These are phyloP conservation scores for Aureobasidium sp. DNA, from an alignment of 2,329 filamentous ascomycete species.

Conservation along the genomic window DNA sequence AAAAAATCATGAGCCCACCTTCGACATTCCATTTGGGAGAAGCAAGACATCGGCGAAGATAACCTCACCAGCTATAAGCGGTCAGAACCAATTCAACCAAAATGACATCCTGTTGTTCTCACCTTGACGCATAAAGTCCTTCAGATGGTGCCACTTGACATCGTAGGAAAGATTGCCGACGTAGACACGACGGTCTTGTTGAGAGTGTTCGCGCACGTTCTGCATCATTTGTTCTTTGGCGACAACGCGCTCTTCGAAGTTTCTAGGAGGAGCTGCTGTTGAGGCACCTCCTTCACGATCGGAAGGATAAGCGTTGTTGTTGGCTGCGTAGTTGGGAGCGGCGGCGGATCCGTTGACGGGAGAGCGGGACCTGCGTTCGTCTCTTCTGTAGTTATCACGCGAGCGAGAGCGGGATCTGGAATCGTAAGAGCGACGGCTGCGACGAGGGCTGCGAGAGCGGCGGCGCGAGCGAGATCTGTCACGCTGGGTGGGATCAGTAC, in stretches of 20 bases:
- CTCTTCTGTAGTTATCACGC: constrained; percentile 48
- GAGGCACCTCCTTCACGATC: constrained; percentile 16
- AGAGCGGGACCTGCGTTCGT: constrained; percentile 60
- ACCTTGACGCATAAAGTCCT: constrained; percentile 99
- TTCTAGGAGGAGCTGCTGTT: constrained; percentile 44
- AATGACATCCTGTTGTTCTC: constrained; percentile 35
- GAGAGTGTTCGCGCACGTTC: constrained; percentile 85
- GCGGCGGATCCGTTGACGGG: constrained; percentile 73
- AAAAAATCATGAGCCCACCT: constrained; percentile 91
- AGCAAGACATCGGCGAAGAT: constrained; percentile 98
- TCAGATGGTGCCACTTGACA: constrained; percentile 99
- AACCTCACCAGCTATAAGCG: constrained; percentile 80
- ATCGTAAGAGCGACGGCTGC: constrained; percentile 55
- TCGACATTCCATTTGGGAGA: constrained; percentile 99
- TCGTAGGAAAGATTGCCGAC: constrained; percentile 98
- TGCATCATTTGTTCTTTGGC: constrained; percentile 96
- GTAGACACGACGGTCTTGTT: constrained; percentile 98
- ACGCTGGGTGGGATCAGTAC: constrained; percentile 48
- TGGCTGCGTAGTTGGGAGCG: constrained; percentile 56
- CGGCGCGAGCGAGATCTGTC: constrained; percentile 77
- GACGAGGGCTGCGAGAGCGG: constrained; percentile 41
- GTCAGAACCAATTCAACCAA: not conserved
- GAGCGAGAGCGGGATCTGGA: constrained; percentile 75
- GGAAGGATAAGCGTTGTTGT: constrained; percentile 31
- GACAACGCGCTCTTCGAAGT: constrained; percentile 73